These are phyloP conservation scores for Cutaneotrichosporon sp. DNA, from an alignment of 1,284 basidiomycete species.

Conservation along the genomic window DNA sequence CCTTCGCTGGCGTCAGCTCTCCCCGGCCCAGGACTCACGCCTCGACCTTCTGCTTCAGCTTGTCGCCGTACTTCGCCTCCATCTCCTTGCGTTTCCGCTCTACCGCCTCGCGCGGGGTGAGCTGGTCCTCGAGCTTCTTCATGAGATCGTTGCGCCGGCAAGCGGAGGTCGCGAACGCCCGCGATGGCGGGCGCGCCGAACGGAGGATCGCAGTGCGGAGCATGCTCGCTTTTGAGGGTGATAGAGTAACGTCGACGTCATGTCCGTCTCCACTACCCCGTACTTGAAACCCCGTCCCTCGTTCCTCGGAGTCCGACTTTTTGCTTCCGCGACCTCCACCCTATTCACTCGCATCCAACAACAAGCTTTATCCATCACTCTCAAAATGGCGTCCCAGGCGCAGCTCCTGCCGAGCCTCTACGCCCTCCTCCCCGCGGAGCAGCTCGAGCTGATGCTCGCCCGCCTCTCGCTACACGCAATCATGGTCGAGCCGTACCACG, in stretches of 20 bases:
- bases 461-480: constrained; percentile 32
- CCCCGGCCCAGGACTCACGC: constrained; percentile 29
- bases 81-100: constrained; percentile 42
- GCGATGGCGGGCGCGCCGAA: not conserved
- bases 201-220: not conserved
- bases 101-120: constrained; percentile 44
- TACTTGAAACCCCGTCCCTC: too few species aligned
- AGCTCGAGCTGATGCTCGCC: constrained; percentile 24
- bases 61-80: constrained; percentile 47
- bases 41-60: constrained; percentile 42
- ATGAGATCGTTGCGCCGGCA: constrained; percentile 23
- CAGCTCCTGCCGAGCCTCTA: constrained; percentile 35
- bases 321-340: constrained; percentile 4
- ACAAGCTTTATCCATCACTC: not conserved
- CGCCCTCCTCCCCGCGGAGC: constrained; percentile 29
- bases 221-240: constrained; percentile 3
- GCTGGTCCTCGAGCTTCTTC: constrained; percentile 30
- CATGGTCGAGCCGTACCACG: constrained; percentile 23
- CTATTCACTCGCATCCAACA: not conserved
- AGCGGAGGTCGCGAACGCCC: constrained; percentile 1
- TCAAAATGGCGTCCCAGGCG: constrained; percentile 17
- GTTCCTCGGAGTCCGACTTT: too few species aligned
- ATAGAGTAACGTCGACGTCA: too few species aligned
- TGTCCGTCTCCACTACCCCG: too few species aligned
- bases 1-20: constrained; percentile 33